Evolutionary conservation across 192 early-diverging fungal genomes (phyloP).

Genomic region (Coemansia sp.): DNA sequence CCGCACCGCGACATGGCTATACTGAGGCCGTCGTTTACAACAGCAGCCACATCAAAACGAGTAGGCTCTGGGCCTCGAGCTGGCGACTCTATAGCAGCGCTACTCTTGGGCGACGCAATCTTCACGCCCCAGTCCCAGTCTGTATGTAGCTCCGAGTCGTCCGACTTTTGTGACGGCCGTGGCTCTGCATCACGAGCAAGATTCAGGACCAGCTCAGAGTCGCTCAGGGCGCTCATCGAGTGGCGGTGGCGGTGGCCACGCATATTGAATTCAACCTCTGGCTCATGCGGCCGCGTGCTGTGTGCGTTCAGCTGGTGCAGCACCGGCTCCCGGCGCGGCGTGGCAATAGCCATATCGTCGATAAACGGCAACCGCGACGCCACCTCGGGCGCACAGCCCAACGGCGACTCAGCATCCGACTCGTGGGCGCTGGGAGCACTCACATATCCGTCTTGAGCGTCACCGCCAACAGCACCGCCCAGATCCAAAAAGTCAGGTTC

Average conservation of each 20-base stretch:
- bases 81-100: background rate
- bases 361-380: constrained; percentile 9
- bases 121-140: constrained; percentile 56
- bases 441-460: constrained; percentile 59
- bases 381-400: background rate
- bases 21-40: background rate
- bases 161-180: background rate
- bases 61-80: background rate
- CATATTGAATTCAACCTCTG: background rate
- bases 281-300: background rate
- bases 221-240: constrained; percentile 32
- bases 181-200: background rate
- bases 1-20: constrained; percentile 44
- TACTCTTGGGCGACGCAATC: background rate
- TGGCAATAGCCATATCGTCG: constrained; percentile 35
- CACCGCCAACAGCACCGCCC: constrained; percentile 15
- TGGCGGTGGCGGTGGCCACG: constrained; percentile 2
- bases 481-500: constrained; percentile 53
- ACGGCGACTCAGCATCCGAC: constrained; percentile 29
- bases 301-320: constrained; percentile 18
- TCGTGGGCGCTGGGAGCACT: constrained; percentile 68
- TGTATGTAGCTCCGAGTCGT: constrained; percentile 22
- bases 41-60: constrained; percentile 3
- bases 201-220: constrained; percentile 26
- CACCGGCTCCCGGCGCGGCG: constrained; percentile 12